These are phyloP conservation scores for Paecilomyces sp. DNA, from an alignment of 2,329 filamentous ascomycete species.

Conservation along the genomic window DNA sequence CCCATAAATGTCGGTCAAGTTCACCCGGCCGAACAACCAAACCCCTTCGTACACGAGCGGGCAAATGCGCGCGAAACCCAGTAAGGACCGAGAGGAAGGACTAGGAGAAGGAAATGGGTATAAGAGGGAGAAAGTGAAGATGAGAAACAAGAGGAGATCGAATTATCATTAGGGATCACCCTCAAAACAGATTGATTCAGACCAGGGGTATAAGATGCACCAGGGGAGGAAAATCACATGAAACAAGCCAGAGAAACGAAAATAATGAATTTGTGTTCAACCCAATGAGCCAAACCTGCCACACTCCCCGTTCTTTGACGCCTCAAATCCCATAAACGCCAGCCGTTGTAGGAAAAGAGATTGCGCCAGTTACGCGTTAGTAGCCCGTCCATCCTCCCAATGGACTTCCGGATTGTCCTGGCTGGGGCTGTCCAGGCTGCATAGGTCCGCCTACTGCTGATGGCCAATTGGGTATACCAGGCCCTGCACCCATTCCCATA, in stretches of 20 bases:
- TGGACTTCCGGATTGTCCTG: slow-evolving; percentile 29
- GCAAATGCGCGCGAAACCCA: neutral
- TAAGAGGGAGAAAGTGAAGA: neutral
- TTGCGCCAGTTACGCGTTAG: slow-evolving; percentile 14
- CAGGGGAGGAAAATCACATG: neutral
- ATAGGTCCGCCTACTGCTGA: slow-evolving; percentile 24
- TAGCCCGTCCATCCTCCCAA: slow-evolving; percentile 33
- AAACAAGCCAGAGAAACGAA: neutral
- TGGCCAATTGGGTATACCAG: slow-evolving; percentile 31
- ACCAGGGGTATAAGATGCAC: neutral
- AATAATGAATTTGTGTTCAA: neutral
- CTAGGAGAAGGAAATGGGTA: neutral
- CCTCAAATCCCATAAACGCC: neutral
- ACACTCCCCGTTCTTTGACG: neutral
- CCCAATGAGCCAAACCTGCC: neutral
- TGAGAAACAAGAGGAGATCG: neutral
- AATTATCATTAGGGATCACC: slow-evolving; percentile 2
- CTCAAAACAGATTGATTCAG: neutral
- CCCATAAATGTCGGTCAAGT: neutral
- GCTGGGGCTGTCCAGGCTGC: slow-evolving; percentile 31
- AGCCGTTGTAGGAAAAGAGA: neutral
- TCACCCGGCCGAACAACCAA: neutral
- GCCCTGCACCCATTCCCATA: slow-evolving; percentile 27
- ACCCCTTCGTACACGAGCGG: neutral
- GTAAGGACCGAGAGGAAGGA: neutral